Base-by-base conservation (phyloP, 2,329 filamentous ascomycete species). In the Pseudogymnoascus pannorum region DNA sequence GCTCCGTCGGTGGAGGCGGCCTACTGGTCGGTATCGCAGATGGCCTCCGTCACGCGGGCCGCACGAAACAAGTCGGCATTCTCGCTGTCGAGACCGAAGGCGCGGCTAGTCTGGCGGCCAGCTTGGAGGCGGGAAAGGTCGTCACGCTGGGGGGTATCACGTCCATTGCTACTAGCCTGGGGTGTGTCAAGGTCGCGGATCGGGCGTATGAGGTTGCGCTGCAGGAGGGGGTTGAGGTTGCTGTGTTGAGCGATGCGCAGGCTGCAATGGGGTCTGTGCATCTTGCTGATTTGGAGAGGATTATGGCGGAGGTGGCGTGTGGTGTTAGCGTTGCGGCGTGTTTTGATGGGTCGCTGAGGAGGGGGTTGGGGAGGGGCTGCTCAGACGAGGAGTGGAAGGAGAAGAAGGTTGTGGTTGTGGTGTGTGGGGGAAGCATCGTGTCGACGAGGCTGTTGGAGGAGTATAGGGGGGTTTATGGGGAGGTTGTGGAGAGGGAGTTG, bases 231-330 rank as follows among this genome's bases (percentile, higher is more conserved):
- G 66, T 70, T 18, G 60, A 40, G 8, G 65, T 62, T 26, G 57
- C 62, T 8, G 76, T 73, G 0, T 77, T 94, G 5, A 80, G 79
- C 2, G 91, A 95, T 68, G 85, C 85, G 4, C 89, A 94, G 69
- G 92, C 93, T 0, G 91, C 89, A 22, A 83, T 87, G 74, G 91
- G 86, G 2, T 89, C 87, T 61, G 85, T 88, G 69, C 79, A 83
- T 16, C 86, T 97, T 64, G 87, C 90, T 5, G 89, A 97, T 68
- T 91, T 96, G 64, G 89, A 92, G 67, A 78, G 88, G 31, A 76
- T 93, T 61, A 77, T 96, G 63, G 90, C 96, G 2, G 93, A 97
- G 77, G 79, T 87, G 38, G 86, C 92, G 0, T 96, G 93, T 72
- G 92, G 92, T 1, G 91, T 93, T 5, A 89, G 88, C 60, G 75